phyloP scores from a whole-genome alignment of 176 grass and related monocot species.

The Stipa capillata region DNA sequence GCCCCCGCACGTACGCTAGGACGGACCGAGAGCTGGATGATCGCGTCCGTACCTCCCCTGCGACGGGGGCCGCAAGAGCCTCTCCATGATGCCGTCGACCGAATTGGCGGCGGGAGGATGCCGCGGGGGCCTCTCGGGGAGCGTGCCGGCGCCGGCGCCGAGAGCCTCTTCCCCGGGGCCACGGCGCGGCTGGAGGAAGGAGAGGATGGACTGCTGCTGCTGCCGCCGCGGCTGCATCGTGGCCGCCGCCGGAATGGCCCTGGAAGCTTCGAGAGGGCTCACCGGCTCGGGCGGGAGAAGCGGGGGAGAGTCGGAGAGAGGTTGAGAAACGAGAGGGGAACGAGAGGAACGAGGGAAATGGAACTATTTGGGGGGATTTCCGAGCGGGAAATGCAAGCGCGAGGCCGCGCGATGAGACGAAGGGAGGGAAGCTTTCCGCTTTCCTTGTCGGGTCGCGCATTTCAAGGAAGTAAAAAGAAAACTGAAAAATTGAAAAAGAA shows the following conservation, averaged over 20 bases:
- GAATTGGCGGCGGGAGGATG: slow-evolving; percentile 13
- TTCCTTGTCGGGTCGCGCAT: too few species aligned
- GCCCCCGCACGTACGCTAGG: background rate
- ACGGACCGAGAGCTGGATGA: background rate
- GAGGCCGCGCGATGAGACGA: background rate
- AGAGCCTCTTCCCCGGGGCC: slow-evolving; percentile 21
- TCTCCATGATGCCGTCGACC: slow-evolving; percentile 59
- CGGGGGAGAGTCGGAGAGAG: background rate
- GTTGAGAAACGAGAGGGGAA: background rate
- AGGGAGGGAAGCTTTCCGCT: too few species aligned
- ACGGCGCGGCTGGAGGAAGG: slow-evolving; percentile 44
- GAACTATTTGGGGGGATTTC: background rate
- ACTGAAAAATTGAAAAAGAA: too few species aligned
- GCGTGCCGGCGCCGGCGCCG: slow-evolving; percentile 31
- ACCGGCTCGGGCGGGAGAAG: background rate
- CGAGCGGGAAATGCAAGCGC: slow-evolving; percentile 30
- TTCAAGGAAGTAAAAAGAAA: too few species aligned
- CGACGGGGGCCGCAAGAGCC: slow-evolving; percentile 29
- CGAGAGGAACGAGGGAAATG: background rate
- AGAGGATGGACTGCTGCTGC: slow-evolving; percentile 78
- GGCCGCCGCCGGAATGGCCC: background rate
- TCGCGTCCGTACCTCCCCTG: slow-evolving; percentile 11
- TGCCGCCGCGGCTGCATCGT: slow-evolving; percentile 36
- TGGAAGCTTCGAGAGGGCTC: background rate
- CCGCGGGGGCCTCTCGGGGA: slow-evolving; percentile 51